phyloP scores from a whole-genome alignment of 129 eudicot species.

The Arctium lappa region DNA sequence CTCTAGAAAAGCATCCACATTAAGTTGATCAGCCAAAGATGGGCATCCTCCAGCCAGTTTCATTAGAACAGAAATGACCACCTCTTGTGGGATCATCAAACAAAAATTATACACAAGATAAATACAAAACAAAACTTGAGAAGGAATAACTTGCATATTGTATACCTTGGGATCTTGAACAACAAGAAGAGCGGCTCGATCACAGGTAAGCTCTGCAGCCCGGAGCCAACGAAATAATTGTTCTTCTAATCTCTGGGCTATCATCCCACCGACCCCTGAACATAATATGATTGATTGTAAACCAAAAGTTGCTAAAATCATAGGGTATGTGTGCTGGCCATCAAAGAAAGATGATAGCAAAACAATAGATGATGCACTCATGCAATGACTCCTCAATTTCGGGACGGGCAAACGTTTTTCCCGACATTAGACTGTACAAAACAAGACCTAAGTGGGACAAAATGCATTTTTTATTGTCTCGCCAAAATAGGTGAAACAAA shows the following conservation, averaged over 20 bases:
- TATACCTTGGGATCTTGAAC: slow-evolving; percentile 98
- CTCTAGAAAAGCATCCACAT: slow-evolving; percentile 95
- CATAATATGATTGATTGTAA: slow-evolving; percentile 1
- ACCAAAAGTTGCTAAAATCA: neutral
- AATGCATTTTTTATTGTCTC: neutral
- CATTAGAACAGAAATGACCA: slow-evolving; percentile 94
- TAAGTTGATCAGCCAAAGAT: slow-evolving; percentile 90
- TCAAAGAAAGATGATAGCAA: neutral
- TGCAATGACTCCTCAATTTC: neutral
- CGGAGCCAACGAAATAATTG: slow-evolving; percentile 94
- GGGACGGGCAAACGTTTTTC: too few relatives aligned
- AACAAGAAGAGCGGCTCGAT: slow-evolving; percentile 98
- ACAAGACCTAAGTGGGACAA: neutral
- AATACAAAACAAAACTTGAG: neutral
- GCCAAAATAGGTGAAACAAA: neutral
- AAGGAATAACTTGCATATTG: neutral
- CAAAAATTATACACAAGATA: slow-evolving; percentile 5
- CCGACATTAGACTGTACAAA: neutral
- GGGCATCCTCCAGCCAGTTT: slow-evolving; percentile 99
- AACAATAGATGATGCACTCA: neutral
- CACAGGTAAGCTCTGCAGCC: slow-evolving; percentile 96
- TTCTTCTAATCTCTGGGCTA: slow-evolving; percentile 88
- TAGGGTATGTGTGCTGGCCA: neutral
- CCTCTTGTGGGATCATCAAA: slow-evolving; percentile 77
- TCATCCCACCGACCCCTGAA: slow-evolving; percentile 82